These are phyloP conservation scores for Umbelopsis vinacea DNA, from an alignment of 192 early-diverging fungal species.

Conservation along the genomic window DNA sequence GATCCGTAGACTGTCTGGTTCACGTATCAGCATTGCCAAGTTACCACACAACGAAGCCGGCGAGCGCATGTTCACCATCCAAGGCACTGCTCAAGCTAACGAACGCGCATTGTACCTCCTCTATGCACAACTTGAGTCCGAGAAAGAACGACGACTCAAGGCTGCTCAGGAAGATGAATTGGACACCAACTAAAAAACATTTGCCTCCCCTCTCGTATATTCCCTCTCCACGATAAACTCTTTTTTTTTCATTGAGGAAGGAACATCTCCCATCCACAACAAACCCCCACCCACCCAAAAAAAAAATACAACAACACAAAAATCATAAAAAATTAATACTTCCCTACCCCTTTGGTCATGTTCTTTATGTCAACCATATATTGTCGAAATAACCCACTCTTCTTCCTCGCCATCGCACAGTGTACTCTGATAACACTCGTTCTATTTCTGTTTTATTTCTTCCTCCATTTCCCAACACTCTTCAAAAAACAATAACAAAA, in stretches of 20 bases:
- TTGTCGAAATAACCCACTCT: conserved; percentile 15
- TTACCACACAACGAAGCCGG: conserved; percentile 76
- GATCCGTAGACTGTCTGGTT: conserved; percentile 79
- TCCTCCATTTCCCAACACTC: neutral
- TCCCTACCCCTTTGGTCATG: conserved; percentile 11
- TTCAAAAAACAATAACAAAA: neutral
- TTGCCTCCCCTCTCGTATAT: neutral
- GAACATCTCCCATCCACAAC: neutral
- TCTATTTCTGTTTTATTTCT: conserved; percentile 14
- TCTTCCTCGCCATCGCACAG: neutral
- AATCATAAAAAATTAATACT: neutral
- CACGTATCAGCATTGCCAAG: conserved; percentile 90
- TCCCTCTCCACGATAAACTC: conserved; percentile 8
- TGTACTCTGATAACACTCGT: conserved; percentile 11
- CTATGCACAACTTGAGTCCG: conserved; percentile 86
- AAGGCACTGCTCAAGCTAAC: conserved; percentile 83
- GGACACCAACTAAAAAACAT: conserved; percentile 40
- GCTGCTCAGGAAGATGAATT: conserved; percentile 44
- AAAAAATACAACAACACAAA: neutral
- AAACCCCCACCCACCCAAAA: neutral
- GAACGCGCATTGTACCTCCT: conserved; percentile 91
- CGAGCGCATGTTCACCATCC: conserved; percentile 92
- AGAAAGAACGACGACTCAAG: conserved; percentile 79
- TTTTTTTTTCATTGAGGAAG: conserved; percentile 8
- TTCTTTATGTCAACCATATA: neutral